These are phyloP conservation scores for Puccinia horiana DNA, from an alignment of 1,284 basidiomycete genomes.

Conservation along the genomic window DNA sequence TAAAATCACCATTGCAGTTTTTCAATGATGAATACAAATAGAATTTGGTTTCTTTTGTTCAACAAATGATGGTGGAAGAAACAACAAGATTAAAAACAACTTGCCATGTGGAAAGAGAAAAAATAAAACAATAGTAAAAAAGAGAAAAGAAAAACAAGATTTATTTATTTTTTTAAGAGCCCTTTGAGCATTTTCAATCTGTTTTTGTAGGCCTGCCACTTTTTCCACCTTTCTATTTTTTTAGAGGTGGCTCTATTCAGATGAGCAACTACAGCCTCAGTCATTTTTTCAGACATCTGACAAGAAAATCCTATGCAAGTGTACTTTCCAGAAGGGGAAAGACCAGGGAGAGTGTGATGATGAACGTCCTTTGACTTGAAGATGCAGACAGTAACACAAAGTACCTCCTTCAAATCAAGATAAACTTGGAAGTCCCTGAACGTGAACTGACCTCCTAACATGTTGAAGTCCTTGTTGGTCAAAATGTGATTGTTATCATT, in stretches of 20 bases:
- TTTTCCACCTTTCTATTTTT: no score
- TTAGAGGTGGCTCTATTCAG: neutral
- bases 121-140: no score
- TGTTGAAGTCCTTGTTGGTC: neutral
- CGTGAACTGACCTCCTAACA: conserved; percentile 13
- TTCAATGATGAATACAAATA: no score
- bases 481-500: neutral
- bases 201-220: neutral
- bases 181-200: neutral
- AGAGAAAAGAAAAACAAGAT: neutral
- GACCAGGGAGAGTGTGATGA: conserved; percentile 1
- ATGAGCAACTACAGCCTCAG: neutral
- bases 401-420: neutral
- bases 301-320: conserved; percentile 11
- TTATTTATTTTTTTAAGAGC: neutral
- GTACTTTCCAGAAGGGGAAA: neutral
- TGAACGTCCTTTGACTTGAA: neutral
- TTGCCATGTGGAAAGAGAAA: no score
- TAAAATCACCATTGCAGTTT: no score
- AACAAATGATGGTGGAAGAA: no score
- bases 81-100: no score
- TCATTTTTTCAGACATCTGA: conserved; percentile 18
- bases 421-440: conserved; percentile 15
- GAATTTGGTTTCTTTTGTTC: no score
- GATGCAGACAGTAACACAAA: neutral